A percentile compares a stretch with the other conserved stretches of the same genome.
Evolutionary conservation across 2,329 filamentous ascomycete species (phyloP).

Genomic region (Aotearoamyces nothofagi): DNA sequence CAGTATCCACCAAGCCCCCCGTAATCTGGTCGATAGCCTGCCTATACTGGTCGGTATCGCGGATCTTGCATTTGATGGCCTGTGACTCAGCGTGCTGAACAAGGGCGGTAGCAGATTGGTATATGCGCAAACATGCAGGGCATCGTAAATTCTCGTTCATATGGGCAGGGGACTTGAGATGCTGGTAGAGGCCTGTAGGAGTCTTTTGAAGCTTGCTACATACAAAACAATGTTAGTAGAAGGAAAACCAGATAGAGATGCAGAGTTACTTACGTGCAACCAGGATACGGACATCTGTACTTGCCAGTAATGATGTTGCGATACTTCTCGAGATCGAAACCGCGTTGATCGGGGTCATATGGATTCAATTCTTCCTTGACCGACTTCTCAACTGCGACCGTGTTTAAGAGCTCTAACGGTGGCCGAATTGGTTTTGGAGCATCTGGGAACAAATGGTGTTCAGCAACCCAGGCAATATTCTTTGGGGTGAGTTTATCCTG

Average conservation of each 20-base stretch:
- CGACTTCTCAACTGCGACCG: too few relatives aligned
- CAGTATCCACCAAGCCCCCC: slow-evolving; percentile 22
- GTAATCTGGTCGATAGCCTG: slow-evolving; percentile 25
- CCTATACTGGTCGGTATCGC: slow-evolving; percentile 24
- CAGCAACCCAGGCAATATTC: too few relatives aligned
- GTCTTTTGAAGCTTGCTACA: not conserved
- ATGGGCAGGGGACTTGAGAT: slow-evolving; percentile 30
- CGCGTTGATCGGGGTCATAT: slow-evolving; percentile 29
- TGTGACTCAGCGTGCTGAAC: slow-evolving; percentile 33
- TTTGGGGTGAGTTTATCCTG: slow-evolving; percentile 6
- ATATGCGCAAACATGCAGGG: slow-evolving; percentile 27
- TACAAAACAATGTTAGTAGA: not conserved
- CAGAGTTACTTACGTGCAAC: slow-evolving; percentile 31
- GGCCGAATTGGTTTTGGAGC: too few relatives aligned
- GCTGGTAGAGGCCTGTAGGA: slow-evolving; percentile 11
- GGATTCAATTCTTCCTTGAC: slow-evolving; percentile 3
- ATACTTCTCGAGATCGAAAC: slow-evolving; percentile 33
- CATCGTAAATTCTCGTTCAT: slow-evolving; percentile 23
- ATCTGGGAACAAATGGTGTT: not conserved
- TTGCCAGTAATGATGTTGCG: slow-evolving; percentile 24
- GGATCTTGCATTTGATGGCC: slow-evolving; percentile 26
- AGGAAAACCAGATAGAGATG: not conserved
- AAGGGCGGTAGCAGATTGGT: slow-evolving; percentile 26
- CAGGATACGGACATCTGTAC: slow-evolving; percentile 36
- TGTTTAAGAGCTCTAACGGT: too few relatives aligned